Percentiles rank a stretch among this genome's conserved stretches.
Conservation (phyloP, 2,329 filamentous ascomycete species). For the Amylocarpus encephaloides region DNA sequence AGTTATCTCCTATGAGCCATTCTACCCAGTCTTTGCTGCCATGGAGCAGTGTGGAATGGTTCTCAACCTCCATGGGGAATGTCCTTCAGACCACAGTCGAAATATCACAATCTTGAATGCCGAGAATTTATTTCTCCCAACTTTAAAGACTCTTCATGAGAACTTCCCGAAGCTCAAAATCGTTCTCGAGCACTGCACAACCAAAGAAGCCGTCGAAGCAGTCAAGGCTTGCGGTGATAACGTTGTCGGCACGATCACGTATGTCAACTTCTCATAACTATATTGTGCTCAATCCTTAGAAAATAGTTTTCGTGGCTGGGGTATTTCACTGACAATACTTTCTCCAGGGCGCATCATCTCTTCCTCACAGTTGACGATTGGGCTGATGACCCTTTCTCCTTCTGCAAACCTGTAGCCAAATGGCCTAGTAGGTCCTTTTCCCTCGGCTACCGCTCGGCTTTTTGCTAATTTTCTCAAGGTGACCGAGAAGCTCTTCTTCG, state of each 20-base stretch:
- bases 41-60: conserved; percentile 81
- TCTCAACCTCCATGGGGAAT: conserved; percentile 92
- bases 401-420: conserved; percentile 46
- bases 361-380: conserved; percentile 69
- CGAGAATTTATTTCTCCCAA: conserved; percentile 75
- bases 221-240: conserved; percentile 70
- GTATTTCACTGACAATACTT: not conserved
- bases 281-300: too few relatives aligned
- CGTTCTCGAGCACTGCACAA: conserved; percentile 81
- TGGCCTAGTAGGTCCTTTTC: conserved; percentile 43
- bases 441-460: conserved; percentile 36
- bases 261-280: not conserved
- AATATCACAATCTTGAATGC: conserved; percentile 57
- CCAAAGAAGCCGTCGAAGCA: conserved; percentile 70
- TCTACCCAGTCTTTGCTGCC: conserved; percentile 75
- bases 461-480: conserved; percentile 41
- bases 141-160: conserved; percentile 63
- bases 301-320: too few relatives aligned
- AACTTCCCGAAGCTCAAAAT: conserved; percentile 68
- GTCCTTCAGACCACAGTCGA: conserved; percentile 39
- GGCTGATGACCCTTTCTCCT: conserved; percentile 55
- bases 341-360: conserved; percentile 21
- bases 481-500: not conserved
- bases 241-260: conserved; percentile 50
- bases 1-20: conserved; percentile 62